Conservation (phyloP, 108 stramenopile species). For the Mediolabrus comicus region DNA sequence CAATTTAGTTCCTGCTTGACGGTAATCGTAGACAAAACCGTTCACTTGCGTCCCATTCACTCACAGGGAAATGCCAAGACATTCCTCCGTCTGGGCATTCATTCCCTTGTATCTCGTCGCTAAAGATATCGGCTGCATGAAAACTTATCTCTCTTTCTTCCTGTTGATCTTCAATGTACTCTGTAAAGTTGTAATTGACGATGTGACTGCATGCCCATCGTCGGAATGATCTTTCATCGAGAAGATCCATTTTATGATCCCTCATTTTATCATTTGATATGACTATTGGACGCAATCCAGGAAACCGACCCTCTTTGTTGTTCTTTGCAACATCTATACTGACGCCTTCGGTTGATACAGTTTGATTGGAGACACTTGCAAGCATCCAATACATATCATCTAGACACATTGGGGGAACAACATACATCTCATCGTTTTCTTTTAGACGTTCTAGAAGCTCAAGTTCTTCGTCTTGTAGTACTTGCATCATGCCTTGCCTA, state of each 20-base stretch:
- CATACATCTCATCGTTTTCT: constrained; percentile 43
- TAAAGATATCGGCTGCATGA: constrained; percentile 38
- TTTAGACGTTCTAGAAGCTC: constrained; percentile 35
- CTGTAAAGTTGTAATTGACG: constrained; percentile 51
- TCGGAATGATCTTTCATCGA: constrained; percentile 48
- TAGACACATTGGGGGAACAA: constrained; percentile 61
- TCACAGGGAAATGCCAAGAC: constrained; percentile 75
- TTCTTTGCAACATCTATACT: constrained; percentile 38
- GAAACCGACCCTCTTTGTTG: constrained; percentile 41
- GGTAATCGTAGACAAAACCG: constrained; percentile 48
- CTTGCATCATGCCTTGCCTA: constrained; percentile 41
- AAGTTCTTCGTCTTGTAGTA: constrained; percentile 42
- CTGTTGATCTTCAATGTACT: constrained; percentile 19
- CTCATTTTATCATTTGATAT: constrained; percentile 55
- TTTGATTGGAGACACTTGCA: constrained; percentile 51
- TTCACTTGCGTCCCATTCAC: constrained; percentile 56
- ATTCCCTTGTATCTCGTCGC: constrained; percentile 52
- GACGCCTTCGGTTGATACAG: constrained; percentile 20
- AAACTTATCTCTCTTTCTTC: constrained; percentile 44
- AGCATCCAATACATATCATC: constrained; percentile 57
- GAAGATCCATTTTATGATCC: constrained; percentile 44
- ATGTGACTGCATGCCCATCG: constrained; percentile 50
- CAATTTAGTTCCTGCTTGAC: not conserved
- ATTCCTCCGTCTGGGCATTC: constrained; percentile 28
- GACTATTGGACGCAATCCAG: constrained; percentile 46